Base-by-base conservation (phyloP, 768 basidiomycete species). In the Tephrocybe sp. region DNA sequence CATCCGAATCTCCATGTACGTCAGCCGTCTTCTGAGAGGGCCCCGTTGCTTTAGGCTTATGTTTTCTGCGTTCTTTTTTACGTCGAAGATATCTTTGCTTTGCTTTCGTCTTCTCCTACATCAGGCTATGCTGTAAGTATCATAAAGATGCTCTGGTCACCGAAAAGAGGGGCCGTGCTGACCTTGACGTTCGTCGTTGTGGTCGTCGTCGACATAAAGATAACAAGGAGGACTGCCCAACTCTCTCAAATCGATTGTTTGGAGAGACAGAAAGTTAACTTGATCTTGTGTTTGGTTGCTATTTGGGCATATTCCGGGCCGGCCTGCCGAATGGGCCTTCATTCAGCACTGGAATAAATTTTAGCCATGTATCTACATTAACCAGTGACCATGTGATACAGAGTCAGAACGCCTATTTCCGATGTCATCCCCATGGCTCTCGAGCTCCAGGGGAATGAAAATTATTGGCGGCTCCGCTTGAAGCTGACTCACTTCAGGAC, bases 21-120 rank as follows among this genome's bases (percentile, higher is more conserved):
- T 20, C 48, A 4, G 56, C 46, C 20, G 43, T 46, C 9, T 55
- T 54, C 4, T 10, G 20, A 2, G 42, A 4, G 8, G 41, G 24
- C 39, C 53, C 56, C 3, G 58, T 26, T 3, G 15, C 14, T 57
- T 66, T 69, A 3, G 53, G 54, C 38, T 62, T 63, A 32, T 58
- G 73, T 68, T 86, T 88, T 63, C 80, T 77, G 49, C 85, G 75
- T 45, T 80, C 75, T 56, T 81, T 82, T 70, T 93, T 93, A 44
- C 81, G 81, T 62, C 80, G 84, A 37, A 90, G 71, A 64, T 93
- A 90, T 53, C 84, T 73, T 58, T 81, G 68, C 65, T 90, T 88
- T 1, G 88, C 85, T 50, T 78, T 85, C 1, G 89, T 88, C 69
- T 87, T 88, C 39, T 64, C 64, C 77, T 84, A 58, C 37, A 57